Base-by-base conservation (phyloP, 768 basidiomycete species). In the Amanita rubescens region DNA sequence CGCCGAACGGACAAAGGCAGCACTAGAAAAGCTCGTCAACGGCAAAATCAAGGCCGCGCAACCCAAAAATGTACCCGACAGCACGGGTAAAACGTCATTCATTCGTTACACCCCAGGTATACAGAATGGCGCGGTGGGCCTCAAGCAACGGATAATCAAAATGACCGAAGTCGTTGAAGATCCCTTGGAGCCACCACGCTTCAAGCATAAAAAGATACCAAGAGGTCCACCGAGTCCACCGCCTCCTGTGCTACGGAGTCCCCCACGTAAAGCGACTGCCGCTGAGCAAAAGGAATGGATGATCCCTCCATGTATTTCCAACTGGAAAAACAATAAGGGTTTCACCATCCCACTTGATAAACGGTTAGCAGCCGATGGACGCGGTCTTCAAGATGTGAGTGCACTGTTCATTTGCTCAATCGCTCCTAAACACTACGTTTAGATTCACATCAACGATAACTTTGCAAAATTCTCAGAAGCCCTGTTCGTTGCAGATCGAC, bases 241-340 rank as follows among this genome's bases (percentile, higher is more conserved):
- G 2, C 93, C 94, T 2, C 96, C 96, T 15, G 91, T 98, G 2
- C 73, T 99, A 34, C 84, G 94, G 35, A 93, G 89, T 74, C 96
- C 96, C 10, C 96, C 96, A 5, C 78, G 96, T 51, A 94, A 96
- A 63, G 94, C 94, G 3, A 95, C 95, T 0, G 89, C 90, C 7
- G 90, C 92, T 52, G 96, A 99, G 65, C 95, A 97, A 72, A 99
- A 98, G 72, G 96, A 98, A 63, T 98, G 96, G 96, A 96, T 97
- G 94, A 97, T 99, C 54, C 96, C 96, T 15, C 96, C 96, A 15
- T 98, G 95, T 68, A 97, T 99, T 56, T 95, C 92, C 24, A 99
- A 99, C 71, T 99, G 96, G 96, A 99, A 99, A 75, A 99, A 99
- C 76, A 97, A 98, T 83, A 99, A 98, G 72, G 96, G 96, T 79